These are phyloP conservation scores for Mortierella sp. DNA, from an alignment of 371 early-diverging fungal genomes.

Conservation along the genomic window DNA sequence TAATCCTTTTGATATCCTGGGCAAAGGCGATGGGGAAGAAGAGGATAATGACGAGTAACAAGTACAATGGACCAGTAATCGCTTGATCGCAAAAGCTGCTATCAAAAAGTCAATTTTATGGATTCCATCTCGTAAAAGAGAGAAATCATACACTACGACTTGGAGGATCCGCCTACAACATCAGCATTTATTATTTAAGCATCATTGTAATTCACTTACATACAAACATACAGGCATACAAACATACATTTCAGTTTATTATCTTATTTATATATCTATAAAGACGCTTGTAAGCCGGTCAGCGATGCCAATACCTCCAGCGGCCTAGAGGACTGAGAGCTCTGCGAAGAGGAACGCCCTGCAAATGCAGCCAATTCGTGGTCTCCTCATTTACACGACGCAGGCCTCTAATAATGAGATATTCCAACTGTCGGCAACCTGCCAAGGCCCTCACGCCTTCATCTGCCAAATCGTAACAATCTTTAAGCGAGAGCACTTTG, in stretches of 20 bases:
- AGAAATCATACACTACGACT: not conserved
- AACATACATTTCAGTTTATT: not conserved
- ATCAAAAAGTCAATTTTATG: not conserved
- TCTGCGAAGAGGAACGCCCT: constrained; percentile 47
- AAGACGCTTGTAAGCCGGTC: not conserved
- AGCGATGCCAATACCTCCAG: constrained; percentile 42
- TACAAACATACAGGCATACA: not conserved
- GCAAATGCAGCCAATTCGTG: constrained; percentile 39
- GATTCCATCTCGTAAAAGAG: not conserved
- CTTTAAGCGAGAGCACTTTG: constrained; percentile 25
- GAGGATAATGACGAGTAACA: constrained; percentile 13
- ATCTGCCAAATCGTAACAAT: constrained; percentile 43
- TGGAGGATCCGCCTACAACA: not conserved
- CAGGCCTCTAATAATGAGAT: constrained; percentile 43
- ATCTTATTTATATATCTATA: not conserved
- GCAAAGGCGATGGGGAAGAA: constrained; percentile 19
- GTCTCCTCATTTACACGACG: constrained; percentile 39
- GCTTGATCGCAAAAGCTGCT: not conserved
- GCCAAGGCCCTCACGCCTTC: constrained; percentile 32
- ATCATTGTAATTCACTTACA: not conserved
- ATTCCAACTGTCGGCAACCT: constrained; percentile 44
- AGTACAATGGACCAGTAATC: not conserved
- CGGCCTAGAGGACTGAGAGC: constrained; percentile 39
- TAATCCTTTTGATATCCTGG: constrained; percentile 53
- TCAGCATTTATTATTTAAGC: not conserved